Evolutionary conservation across 495 filamentous ascomycete genomes (phyloP).

Genomic region (Echria macrotheca): DNA sequence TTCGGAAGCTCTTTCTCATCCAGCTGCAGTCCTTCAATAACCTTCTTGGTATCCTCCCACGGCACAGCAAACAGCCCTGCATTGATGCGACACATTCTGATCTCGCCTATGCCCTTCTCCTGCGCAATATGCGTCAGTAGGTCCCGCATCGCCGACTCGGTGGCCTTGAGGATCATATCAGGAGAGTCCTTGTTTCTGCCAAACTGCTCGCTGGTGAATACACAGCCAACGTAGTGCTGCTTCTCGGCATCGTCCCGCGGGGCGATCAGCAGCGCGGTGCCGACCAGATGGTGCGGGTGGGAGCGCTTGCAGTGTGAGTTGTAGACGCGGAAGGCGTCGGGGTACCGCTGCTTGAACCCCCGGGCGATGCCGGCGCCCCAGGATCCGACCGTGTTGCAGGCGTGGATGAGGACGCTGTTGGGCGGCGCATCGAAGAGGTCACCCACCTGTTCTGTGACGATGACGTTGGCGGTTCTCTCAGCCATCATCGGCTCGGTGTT

Average conservation of each 20-base stretch:
- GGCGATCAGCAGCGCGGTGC: conserved; percentile 21
- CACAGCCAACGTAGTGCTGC: conserved; percentile 26
- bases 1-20: conserved; percentile 16
- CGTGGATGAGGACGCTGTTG: conserved; percentile 24
- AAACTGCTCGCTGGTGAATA: conserved; percentile 21
- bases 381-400: conserved; percentile 23
- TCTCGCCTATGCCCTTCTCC: conserved; percentile 10
- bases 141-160: conserved; percentile 16
- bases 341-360: conserved; percentile 19
- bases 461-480: conserved; percentile 8
- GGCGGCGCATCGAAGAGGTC: conserved; percentile 25
- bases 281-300: conserved; percentile 12
- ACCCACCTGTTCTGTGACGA: conserved; percentile 10
- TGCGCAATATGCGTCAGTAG: conserved; percentile 19
- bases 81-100: conserved; percentile 28
- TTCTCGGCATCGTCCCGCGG: conserved; percentile 5
- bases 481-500: too few species aligned
- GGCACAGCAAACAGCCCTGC: conserved; percentile 23
- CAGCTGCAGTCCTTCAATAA: conserved; percentile 15
- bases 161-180: conserved; percentile 13
- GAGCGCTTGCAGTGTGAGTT: conserved; percentile 15
- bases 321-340: conserved; percentile 17
- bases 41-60: conserved; percentile 19
- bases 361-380: conserved; percentile 24
- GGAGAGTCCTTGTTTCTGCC: conserved; percentile 16